Percentiles rank a stretch among this genome's conserved stretches.
These are phyloP conservation scores for Ailanthus altissimus DNA, from an alignment of 345 rosid genomes.

Conservation along the genomic window DNA sequence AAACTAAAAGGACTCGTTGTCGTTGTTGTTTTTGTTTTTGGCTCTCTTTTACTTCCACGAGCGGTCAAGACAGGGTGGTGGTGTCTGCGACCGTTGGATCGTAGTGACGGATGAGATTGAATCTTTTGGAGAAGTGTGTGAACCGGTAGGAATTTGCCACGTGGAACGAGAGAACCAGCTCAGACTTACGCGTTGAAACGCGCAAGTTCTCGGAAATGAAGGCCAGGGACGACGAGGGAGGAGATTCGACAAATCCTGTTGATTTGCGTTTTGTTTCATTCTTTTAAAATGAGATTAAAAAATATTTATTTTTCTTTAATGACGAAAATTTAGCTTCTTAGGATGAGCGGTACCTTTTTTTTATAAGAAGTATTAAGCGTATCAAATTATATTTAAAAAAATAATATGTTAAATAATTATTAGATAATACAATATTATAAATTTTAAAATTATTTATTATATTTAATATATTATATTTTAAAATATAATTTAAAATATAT, in stretches of 20 bases:
- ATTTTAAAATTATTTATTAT: too few relatives aligned
- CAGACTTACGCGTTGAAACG: conserved; percentile 31
- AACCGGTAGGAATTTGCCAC: conserved; percentile 28
- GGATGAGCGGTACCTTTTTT: too few relatives aligned
- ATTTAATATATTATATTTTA: too few relatives aligned
- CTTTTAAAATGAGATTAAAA: too few relatives aligned
- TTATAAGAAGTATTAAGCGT: too few relatives aligned
- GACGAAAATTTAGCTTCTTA: too few relatives aligned
- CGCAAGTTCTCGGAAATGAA: not conserved
- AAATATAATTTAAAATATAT: too few relatives aligned
- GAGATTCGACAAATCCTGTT: not conserved
- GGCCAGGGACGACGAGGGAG: not conserved
- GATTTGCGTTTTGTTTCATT: too few relatives aligned
- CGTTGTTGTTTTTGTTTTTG: conserved; percentile 7
- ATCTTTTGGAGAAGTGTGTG: not conserved
- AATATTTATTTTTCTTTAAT: too few relatives aligned
- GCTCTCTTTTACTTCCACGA: conserved; percentile 37
- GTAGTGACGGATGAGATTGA: conserved; percentile 44
- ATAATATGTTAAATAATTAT: too few relatives aligned
- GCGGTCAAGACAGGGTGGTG: conserved; percentile 42
- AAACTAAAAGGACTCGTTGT: conserved; percentile 17
- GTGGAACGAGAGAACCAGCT: conserved; percentile 26
- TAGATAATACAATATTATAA: too few relatives aligned
- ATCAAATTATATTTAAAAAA: too few relatives aligned
- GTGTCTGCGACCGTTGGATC: conserved; percentile 34